Evolutionary conservation across 306 rosid species (phyloP), one percentile per base, ranked within the genome.

Genomic region (Pyrus pyrifolia): DNA sequence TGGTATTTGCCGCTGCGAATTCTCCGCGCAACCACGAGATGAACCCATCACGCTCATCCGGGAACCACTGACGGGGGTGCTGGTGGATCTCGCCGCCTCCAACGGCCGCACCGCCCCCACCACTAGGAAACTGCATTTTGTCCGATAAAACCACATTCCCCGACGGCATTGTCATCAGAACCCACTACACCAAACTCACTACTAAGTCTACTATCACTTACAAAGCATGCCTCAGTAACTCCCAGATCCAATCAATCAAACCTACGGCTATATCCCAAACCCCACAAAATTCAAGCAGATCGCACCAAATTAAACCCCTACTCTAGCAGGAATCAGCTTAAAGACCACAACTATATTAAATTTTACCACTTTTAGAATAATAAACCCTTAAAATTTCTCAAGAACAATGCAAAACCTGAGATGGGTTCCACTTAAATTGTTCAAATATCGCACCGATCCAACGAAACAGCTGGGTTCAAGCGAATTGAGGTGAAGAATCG

Each of bases 1-100:
- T 93, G 1, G 99, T 98, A 81, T 96, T 96, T 25, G 99, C 91
- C 13, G 98, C 99, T 0, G 99, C 99, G 4, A 96, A 96, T 83
- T 96, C 99, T 6, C 97, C 88, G 5, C 99, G 93, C 79, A 96
- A 82, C 99, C 99, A 96, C 11, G 87, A 86, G 77, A 96, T 93
- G 79, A 93, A 86, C 58, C 97, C 92, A 46, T 96, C 99, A 44
- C 99, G 93, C 88, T 93, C 99, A 79, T 96, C 99, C 40, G 93
- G 91, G 64, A 80, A 76, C 97, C 96, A 95, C 51, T 83, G 98
- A 38, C 90, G 86, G 46, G 86, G 88, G 52, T 81, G 84, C 71
- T 85, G 93, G 82, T 85, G 86, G 79, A 90, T 87, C 91, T 86
- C 93, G 40, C 84, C 85, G 23, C 85, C 88, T 3, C 77, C 86